Evolutionary conservation across 106 monocot genomes (phyloP), one percentile per base, ranked within the genome.

Genomic region (Agapanthus africanus): DNA sequence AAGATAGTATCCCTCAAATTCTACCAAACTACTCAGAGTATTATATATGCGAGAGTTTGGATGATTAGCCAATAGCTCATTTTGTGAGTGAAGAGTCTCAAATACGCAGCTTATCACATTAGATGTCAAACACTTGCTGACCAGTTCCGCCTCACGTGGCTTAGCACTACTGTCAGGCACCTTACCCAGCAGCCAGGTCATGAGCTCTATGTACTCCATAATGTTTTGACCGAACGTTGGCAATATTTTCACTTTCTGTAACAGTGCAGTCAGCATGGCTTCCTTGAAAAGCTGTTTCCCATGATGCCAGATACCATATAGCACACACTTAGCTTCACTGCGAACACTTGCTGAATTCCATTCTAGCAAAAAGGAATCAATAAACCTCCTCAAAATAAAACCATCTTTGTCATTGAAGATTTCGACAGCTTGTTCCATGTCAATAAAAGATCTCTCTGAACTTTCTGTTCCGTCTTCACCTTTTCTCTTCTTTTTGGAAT

Each of bases 1-100:
- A 47, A 99, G 87, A 72, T 90, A 99, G 68, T 93, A 99, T 21
- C 99, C 99, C 75, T 99, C 99, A 87, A 93, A 99, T 44, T 99
- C 99, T 41, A 99, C 93, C 71, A 99, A 80, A 39, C 82, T 71
- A 74, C 87, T 85, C 40, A 99, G 70, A 40, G 93, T 93, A 73
- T 76, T 90, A 56, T 99, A 99, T 65, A 99, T 93, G 41, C 85
- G 87, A 37, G 99, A 99, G 77, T 99, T 99, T 69, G 93, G 99
- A 77, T 99, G 99, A 78, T 99, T 99, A 61, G 99, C 99, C 72
- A 99, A 73, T 37, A 99, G 85, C 77, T 93, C 93, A 81, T 99
- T 99, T 69, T 93, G 99, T 4, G 77, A 77, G 76, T 93, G 99
- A 51, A 99, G 87, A 32, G 99, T 99, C 44, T 87, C 90, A 84